Percentiles rank a stretch among this genome's conserved stretches.
Conservation (phyloP, 2,329 filamentous ascomycete genomes). For the Cercospora sp. region DNA sequence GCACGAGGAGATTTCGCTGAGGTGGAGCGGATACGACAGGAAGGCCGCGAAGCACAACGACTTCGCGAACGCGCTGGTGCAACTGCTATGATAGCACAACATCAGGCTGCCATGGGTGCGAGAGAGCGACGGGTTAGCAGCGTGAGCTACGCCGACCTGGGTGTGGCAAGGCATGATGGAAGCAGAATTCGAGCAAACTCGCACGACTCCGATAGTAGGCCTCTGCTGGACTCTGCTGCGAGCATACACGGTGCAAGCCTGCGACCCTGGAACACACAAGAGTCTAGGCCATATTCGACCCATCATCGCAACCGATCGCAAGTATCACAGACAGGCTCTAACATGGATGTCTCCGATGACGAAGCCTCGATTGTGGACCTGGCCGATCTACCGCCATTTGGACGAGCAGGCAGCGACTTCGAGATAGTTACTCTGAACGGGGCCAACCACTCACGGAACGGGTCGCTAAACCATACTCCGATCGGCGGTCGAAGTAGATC, state of each 20-base stretch:
- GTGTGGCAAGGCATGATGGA: constrained; percentile 75
- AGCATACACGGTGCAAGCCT: constrained; percentile 52
- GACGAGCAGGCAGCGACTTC: constrained; percentile 43
- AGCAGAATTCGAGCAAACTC: constrained; percentile 73
- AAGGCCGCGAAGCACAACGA: constrained; percentile 57
- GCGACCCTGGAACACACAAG: constrained; percentile 34
- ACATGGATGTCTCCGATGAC: constrained; percentile 45
- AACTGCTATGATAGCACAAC: constrained; percentile 56
- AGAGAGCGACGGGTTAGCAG: constrained; percentile 70
- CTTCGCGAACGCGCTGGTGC: constrained; percentile 43
- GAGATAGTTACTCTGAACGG: constrained; percentile 47
- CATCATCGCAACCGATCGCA: constrained; percentile 48
- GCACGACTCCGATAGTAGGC: constrained; percentile 69
- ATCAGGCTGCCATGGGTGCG: constrained; percentile 54
- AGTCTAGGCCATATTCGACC: constrained; percentile 20
- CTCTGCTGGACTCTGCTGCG: constrained; percentile 70
- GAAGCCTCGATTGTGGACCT: constrained; percentile 30
- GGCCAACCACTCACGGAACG: constrained; percentile 39
- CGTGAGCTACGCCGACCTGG: constrained; percentile 75
- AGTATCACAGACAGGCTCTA: constrained; percentile 44
- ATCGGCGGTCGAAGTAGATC: constrained; percentile 33
- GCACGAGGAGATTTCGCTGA: constrained; percentile 68
- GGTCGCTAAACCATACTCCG: constrained; percentile 26
- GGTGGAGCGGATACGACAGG: constrained; percentile 62
- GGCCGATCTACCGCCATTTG: constrained; percentile 35